These are phyloP conservation scores for Russula abietina DNA, from an alignment of 768 basidiomycete genomes.

Conservation along the genomic window DNA sequence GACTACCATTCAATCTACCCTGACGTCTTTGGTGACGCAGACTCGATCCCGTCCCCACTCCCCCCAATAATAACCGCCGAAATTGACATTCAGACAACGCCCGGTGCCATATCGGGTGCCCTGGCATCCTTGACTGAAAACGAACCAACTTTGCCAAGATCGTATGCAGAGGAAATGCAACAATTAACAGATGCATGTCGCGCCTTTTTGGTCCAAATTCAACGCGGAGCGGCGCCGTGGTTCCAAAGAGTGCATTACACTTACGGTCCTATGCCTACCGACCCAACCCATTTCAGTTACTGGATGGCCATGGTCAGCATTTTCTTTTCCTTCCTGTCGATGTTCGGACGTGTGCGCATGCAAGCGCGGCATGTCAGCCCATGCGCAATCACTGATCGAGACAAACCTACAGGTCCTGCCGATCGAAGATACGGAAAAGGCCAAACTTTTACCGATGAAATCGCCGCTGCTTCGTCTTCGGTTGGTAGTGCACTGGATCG, in stretches of 20 bases:
- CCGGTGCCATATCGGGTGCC: constrained; percentile 2
- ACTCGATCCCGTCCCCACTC: constrained; percentile 13
- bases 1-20: constrained; percentile 23
- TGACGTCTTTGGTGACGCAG: constrained; percentile 1
- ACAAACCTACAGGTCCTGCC: constrained; percentile 51
- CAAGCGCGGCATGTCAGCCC: not conserved
- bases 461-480: constrained; percentile 72
- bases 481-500: constrained; percentile 93
- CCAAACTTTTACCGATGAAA: constrained; percentile 77
- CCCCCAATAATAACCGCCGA: not conserved
- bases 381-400: constrained; percentile 9
- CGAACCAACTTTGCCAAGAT: not conserved
- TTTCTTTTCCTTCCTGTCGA: constrained; percentile 13
- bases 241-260: constrained; percentile 77
- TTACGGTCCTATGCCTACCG: constrained; percentile 69
- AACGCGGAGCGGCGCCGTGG: constrained; percentile 82
- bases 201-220: constrained; percentile 54
- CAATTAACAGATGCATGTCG: constrained; percentile 50
- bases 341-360: not conserved
- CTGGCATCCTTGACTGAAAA: not conserved
- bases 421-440: constrained; percentile 85
- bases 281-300: constrained; percentile 70
- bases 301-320: constrained; percentile 72
- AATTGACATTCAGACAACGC: not conserved
- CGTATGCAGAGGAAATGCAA: constrained; percentile 22